Evolutionary conservation across 2,329 filamentous ascomycete genomes (phyloP).

Genomic region (Didymosphaeria variabile): DNA sequence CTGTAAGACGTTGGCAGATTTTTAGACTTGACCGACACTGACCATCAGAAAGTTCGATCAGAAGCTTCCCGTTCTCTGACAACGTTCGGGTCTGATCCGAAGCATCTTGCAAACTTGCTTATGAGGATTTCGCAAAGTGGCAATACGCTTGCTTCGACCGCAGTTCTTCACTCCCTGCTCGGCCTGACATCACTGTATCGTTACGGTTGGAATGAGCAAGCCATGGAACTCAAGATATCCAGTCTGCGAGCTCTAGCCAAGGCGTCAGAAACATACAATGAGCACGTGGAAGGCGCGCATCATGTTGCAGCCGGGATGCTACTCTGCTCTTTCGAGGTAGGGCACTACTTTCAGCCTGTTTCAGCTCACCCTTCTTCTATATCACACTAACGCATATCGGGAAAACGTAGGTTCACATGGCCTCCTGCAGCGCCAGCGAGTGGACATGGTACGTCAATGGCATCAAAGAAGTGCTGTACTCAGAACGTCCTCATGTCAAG

Average conservation of each 20-base stretch:
- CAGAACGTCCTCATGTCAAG: neutral
- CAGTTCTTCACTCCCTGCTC: constrained; percentile 22
- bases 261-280: constrained; percentile 2
- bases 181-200: constrained; percentile 24
- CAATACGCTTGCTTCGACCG: constrained; percentile 17
- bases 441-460: constrained; percentile 26
- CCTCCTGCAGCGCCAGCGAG: constrained; percentile 22
- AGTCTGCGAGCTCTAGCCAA: constrained; percentile 17
- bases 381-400: neutral
- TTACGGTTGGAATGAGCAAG: constrained; percentile 23
- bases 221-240: constrained; percentile 22
- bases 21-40: neutral
- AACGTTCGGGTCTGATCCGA: constrained; percentile 16
- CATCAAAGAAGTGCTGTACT: constrained; percentile 21
- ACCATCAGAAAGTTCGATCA: constrained; percentile 11
- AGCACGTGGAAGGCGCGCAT: constrained; percentile 18
- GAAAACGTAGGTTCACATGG: constrained; percentile 18
- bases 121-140: constrained; percentile 18
- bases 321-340: constrained; percentile 26
- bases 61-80: constrained; percentile 16
- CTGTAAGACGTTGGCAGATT: neutral
- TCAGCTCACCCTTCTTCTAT: neutral
- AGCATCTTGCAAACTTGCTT: constrained; percentile 10
- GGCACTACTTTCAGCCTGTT: neutral
- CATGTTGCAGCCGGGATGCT: constrained; percentile 27